phyloP scores from a whole-genome alignment of 441 rosid species.

The Pelargonium australe region DNA sequence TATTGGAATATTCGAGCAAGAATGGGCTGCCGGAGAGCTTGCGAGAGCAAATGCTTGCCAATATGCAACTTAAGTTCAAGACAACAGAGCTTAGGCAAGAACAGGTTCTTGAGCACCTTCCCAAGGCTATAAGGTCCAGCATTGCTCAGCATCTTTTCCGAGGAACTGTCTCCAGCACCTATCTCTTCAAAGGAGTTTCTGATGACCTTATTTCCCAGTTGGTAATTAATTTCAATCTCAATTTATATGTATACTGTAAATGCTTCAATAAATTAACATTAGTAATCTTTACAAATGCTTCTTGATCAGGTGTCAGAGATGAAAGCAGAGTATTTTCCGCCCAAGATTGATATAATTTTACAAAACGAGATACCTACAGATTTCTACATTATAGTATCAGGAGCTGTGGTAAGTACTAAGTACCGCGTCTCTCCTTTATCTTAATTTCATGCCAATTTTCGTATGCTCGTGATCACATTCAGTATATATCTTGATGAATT shows the following conservation, averaged over 20 bases:
- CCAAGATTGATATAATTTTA: constrained; percentile 63
- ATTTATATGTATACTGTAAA: too few species aligned
- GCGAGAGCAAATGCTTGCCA: constrained; percentile 84
- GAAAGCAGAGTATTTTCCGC: constrained; percentile 36
- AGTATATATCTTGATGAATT: constrained; percentile 14
- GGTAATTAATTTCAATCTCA: constrained; percentile 36
- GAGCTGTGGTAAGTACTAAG: constrained; percentile 59
- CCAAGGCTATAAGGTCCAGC: constrained; percentile 87
- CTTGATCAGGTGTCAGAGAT: constrained; percentile 69
- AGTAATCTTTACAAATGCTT: too few species aligned
- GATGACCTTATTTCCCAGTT: constrained; percentile 63
- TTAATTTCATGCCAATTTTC: neutral
- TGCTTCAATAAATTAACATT: too few species aligned
- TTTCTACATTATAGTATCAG: constrained; percentile 78
- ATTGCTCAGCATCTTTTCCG: constrained; percentile 77
- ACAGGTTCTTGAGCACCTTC: constrained; percentile 70
- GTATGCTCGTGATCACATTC: constrained; percentile 14
- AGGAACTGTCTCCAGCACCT: constrained; percentile 40
- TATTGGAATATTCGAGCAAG: constrained; percentile 69
- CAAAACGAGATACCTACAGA: constrained; percentile 91
- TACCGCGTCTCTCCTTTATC: constrained; percentile 9
- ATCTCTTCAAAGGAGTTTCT: constrained; percentile 73
- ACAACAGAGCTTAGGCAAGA: constrained; percentile 80
- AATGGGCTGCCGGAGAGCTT: constrained; percentile 72
- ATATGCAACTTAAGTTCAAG: constrained; percentile 86